Evolutionary conservation across 2,329 filamentous ascomycete species (phyloP).

Genomic region (Cladosporium sphaerospermum): DNA sequence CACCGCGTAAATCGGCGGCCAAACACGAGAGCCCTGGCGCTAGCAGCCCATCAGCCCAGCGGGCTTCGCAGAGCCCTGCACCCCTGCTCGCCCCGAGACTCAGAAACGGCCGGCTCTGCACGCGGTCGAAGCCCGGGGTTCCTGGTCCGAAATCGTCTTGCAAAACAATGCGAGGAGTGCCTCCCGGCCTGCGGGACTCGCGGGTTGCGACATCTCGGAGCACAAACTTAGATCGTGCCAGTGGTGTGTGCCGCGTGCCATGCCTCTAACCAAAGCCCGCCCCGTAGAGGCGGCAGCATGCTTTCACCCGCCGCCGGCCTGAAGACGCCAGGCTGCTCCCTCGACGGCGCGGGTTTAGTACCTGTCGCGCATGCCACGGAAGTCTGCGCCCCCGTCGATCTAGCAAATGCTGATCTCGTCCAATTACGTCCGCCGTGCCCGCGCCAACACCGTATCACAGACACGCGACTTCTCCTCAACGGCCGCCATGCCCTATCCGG

Average conservation of each 20-base stretch:
- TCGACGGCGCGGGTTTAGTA: not conserved
- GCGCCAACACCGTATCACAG: constrained; percentile 10
- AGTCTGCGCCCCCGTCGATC: constrained; percentile 8
- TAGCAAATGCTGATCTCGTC: constrained; percentile 2
- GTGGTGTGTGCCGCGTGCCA: no score
- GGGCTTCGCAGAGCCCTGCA: no score
- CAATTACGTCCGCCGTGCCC: constrained; percentile 9
- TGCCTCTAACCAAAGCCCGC: no score
- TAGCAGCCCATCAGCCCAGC: no score
- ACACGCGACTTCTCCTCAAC: constrained; percentile 12
- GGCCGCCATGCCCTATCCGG: constrained; percentile 11
- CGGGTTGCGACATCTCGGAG: no score
- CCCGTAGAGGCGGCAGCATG: no score
- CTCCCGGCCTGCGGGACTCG: not conserved
- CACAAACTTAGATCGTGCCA: no score
- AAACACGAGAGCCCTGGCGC: not conserved
- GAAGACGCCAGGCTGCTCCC: not conserved
- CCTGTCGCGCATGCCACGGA: not conserved
- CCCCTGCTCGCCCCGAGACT: no score
- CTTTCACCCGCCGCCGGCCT: no score
- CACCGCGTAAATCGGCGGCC: constrained; percentile 3
- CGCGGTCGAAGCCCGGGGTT: not conserved
- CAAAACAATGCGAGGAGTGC: not conserved
- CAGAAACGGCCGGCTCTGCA: not conserved
- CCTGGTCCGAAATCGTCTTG: not conserved